Base-by-base conservation (phyloP, 2,329 filamentous ascomycete genomes). In the Claviceps sp. region DNA sequence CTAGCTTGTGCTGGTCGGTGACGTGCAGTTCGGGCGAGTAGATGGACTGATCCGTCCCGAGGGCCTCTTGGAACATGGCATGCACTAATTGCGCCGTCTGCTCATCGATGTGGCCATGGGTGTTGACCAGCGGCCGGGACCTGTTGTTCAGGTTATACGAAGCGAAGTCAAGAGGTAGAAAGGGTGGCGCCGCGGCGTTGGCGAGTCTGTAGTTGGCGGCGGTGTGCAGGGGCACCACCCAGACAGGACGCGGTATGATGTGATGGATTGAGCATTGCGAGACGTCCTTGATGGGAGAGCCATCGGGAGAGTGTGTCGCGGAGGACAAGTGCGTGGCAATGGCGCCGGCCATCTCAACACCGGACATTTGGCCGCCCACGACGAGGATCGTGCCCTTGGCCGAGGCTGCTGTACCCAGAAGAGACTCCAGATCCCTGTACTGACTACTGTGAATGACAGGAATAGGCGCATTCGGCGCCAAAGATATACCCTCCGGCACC, bases 361-460 rank as follows among this genome's bases (percentile, higher is more conserved):
- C 87, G 2, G 86, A 91, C 76, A 93, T 89, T 59, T 89, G 86
- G 0, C 86, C 87, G 0, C 88, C 88, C 1, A 89, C 78, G 0
- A 94, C 72, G 1, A 88, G 71, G 16, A 93, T 80, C 60, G 82
- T 86, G 17, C 78, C 77, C 1, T 72, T 71, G 0, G 60, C 59
- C 4, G 55, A 51, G 2, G 68, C 62, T 0, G 65, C 58, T 11
- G 66, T 61, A 0, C 66, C 67, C 1, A 83, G 58, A 2, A 83
- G 63, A 8, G 62, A 63, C 29, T 72, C 59, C 2, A 85, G 64
- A 50, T 76, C 71, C 3, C 83, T 73, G 50, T 88, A 82, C 29
- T 75, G 67, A 47, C 83, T 85, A 65, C 84, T 89, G 64, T 90
- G 86, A 0, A 86, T 65, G 2, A 82, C 67, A 0, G 76, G 79